phyloP scores from a whole-genome alignment of 306 rosid genomes.

The Sophora flavescens region DNA sequence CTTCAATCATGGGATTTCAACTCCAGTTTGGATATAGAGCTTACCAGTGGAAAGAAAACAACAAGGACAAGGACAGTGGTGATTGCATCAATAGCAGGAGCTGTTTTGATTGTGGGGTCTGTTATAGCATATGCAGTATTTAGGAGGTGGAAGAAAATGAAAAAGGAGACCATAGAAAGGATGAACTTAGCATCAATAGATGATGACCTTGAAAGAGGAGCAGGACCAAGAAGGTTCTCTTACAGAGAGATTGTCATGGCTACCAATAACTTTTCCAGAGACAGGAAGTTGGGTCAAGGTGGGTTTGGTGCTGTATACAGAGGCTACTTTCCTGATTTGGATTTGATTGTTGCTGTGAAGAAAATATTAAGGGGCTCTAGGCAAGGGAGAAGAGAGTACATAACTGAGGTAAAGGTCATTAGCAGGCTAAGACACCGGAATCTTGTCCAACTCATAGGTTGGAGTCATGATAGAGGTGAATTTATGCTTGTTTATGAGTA shows the following conservation, averaged over 20 bases:
- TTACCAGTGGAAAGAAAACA: not conserved
- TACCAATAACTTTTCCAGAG: slow-evolving; percentile 47
- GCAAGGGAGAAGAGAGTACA: slow-evolving; percentile 57
- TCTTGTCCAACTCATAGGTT: slow-evolving; percentile 47
- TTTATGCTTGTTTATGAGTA: slow-evolving; percentile 47
- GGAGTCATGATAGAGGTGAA: slow-evolving; percentile 43
- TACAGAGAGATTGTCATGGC: slow-evolving; percentile 40
- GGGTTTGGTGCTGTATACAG: slow-evolving; percentile 58
- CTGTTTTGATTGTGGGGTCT: slow-evolving; percentile 29
- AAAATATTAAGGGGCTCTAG: slow-evolving; percentile 48
- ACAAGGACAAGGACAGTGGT: not conserved
- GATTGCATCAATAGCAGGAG: slow-evolving; percentile 33
- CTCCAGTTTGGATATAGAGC: slow-evolving; percentile 42
- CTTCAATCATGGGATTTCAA: slow-evolving; percentile 59
- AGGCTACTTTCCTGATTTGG: slow-evolving; percentile 50
- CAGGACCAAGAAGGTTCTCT: slow-evolving; percentile 53
- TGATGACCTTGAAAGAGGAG: slow-evolving; percentile 45
- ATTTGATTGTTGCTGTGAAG: slow-evolving; percentile 51
- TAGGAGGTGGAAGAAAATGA: slow-evolving; percentile 22
- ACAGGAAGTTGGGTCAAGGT: slow-evolving; percentile 56
- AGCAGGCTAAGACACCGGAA: slow-evolving; percentile 43
- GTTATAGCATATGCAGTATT: slow-evolving; percentile 21
- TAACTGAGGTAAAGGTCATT: slow-evolving; percentile 47
- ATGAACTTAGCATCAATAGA: slow-evolving; percentile 41
- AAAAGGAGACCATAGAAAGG: not conserved